A percentile compares a stretch with the other conserved stretches of the same genome.
Conservation (phyloP, 1,284 basidiomycete genomes). For the Gomphus bonarii region DNA sequence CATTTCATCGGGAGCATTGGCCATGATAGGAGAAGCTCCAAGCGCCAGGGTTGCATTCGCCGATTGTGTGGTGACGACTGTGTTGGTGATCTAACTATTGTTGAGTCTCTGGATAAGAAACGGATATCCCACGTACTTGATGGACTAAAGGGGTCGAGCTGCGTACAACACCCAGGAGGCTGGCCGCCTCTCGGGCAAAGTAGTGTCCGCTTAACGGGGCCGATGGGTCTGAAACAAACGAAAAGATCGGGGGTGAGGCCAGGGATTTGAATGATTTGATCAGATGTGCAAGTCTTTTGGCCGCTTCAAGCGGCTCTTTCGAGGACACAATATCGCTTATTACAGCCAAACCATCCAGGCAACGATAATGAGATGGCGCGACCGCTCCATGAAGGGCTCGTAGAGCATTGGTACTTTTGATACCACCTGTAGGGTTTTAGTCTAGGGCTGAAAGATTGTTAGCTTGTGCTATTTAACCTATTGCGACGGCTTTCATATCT, state of each 20-base stretch:
- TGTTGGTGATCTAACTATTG: conserved; percentile 71
- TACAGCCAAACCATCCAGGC: conserved; percentile 79
- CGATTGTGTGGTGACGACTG: conserved; percentile 83
- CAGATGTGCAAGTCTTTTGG: conserved; percentile 37
- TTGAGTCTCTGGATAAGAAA: conserved; percentile 2
- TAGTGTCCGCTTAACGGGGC: conserved; percentile 19
- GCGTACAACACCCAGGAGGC: conserved; percentile 43
- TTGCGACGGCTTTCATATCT: conserved; percentile 64
- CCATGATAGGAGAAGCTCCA: conserved; percentile 92
- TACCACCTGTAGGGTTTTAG: conserved; percentile 48
- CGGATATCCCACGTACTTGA: conserved; percentile 40
- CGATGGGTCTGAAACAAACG: conserved; percentile 13
- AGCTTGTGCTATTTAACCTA: conserved; percentile 47
- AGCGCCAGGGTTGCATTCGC: conserved; percentile 88
- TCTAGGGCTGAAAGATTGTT: background rate
- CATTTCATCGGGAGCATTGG: conserved; percentile 75
- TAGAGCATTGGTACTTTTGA: conserved; percentile 67
- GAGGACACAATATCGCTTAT: conserved; percentile 84
- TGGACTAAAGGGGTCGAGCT: conserved; percentile 63
- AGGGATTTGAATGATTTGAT: conserved; percentile 31
- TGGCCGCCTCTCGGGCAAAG: conserved; percentile 28
- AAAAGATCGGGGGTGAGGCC: conserved; percentile 6
- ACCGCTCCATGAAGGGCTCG: conserved; percentile 63
- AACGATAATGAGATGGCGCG: conserved; percentile 39
- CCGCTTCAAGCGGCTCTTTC: conserved; percentile 45